Evolutionary conservation across 768 basidiomycete genomes (phyloP).

Genomic region (Boletus tomentosulus): DNA sequence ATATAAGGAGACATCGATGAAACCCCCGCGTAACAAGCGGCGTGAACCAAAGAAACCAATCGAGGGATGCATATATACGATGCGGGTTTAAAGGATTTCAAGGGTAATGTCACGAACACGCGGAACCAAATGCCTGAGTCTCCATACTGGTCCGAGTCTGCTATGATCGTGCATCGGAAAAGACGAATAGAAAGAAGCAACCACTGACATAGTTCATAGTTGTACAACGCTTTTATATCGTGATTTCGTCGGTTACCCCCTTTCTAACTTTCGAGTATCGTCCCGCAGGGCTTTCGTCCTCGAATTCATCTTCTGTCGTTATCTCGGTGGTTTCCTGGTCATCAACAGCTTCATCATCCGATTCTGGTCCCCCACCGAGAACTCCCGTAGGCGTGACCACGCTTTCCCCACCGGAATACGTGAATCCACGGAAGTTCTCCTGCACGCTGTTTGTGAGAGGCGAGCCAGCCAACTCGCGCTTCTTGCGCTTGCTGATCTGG

Average conservation of each 20-base stretch:
- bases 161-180: constrained; percentile 2
- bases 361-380: constrained; percentile 27
- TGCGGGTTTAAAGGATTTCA: constrained; percentile 2
- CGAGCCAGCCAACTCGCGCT: constrained; percentile 44
- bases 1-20: constrained; percentile 13
- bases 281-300: constrained; percentile 62
- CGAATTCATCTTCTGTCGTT: constrained; percentile 75
- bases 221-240: constrained; percentile 24
- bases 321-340: constrained; percentile 47
- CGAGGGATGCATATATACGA: constrained; percentile 3
- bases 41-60: constrained; percentile 5
- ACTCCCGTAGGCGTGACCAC: constrained; percentile 44
- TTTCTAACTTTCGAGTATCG: constrained; percentile 63
- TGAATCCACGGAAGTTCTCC: constrained; percentile 96
- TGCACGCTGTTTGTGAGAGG: constrained; percentile 91
- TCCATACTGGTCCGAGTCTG: constrained; percentile 22
- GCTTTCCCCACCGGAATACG: constrained; percentile 74
- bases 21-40: constrained; percentile 6
- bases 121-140: constrained; percentile 13
- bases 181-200: constrained; percentile 6
- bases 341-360: constrained; percentile 42
- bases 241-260: constrained; percentile 30
- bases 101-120: constrained; percentile 3
- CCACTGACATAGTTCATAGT: constrained; percentile 8
- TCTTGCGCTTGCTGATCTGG: constrained; percentile 49